Evolutionary conservation across 306 rosid genomes (phyloP).

Genomic region (Cercis canadensis): DNA sequence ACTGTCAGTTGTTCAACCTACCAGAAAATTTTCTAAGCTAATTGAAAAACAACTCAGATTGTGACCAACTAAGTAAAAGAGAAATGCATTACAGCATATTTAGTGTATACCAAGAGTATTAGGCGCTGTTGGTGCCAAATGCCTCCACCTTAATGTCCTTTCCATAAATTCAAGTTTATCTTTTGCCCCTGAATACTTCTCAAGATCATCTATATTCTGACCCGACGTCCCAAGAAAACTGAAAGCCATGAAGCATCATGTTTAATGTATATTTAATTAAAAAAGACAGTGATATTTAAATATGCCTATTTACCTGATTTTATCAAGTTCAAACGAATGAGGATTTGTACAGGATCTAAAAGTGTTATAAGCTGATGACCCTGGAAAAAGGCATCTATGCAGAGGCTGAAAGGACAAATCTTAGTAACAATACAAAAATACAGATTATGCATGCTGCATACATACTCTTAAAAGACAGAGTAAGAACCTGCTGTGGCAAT

Average conservation of each 20-base stretch:
- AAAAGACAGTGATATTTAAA: constrained; percentile 20
- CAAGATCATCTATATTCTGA: constrained; percentile 90
- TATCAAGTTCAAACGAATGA: constrained; percentile 86
- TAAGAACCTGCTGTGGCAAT: constrained; percentile 91
- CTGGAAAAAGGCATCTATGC: constrained; percentile 92
- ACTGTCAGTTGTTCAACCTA: constrained; percentile 24
- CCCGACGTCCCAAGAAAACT: constrained; percentile 97
- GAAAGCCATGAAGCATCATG: constrained; percentile 41
- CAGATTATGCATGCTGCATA: constrained; percentile 11
- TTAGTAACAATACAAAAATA: constrained; percentile 45
- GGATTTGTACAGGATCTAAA: constrained; percentile 94
- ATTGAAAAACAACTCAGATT: constrained; percentile 13
- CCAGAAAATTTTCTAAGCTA: constrained; percentile 20
- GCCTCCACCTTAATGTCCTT: constrained; percentile 95
- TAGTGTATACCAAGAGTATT: constrained; percentile 81
- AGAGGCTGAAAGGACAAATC: constrained; percentile 68
- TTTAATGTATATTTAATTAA: constrained; percentile 27
- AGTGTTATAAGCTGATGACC: constrained; percentile 85
- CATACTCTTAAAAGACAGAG: constrained; percentile 31
- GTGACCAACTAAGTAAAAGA: no score
- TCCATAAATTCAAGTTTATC: constrained; percentile 89
- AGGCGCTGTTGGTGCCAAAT: constrained; percentile 98
- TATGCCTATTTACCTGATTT: constrained; percentile 61
- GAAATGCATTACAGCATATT: constrained; percentile 31
- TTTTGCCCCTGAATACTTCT: constrained; percentile 78